phyloP scores from a whole-genome alignment of 2,329 filamentous ascomycete genomes.

The Teratosphaeria zuluensis region DNA sequence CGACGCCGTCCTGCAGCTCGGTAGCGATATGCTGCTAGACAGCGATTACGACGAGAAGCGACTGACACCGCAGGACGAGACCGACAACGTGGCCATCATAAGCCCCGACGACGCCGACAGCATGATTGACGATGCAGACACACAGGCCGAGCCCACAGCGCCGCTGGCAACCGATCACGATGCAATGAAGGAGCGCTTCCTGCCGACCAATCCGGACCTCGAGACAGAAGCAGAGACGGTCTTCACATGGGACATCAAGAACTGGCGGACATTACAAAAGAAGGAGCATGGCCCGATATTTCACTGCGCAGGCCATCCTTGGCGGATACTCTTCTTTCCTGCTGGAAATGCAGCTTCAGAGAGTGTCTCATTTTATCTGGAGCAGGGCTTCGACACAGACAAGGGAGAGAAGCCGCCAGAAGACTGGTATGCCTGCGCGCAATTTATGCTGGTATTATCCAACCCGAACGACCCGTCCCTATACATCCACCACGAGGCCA shows the following conservation, averaged over 20 bases:
- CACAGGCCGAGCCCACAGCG: conserved; percentile 32
- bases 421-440: conserved; percentile 93
- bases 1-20: conserved; percentile 34
- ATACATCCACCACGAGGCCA: conserved; percentile 66
- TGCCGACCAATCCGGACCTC: conserved; percentile 69
- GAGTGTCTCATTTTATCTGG: conserved; percentile 87
- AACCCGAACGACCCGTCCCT: conserved; percentile 88
- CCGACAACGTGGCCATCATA: conserved; percentile 48
- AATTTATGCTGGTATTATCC: conserved; percentile 89
- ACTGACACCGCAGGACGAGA: conserved; percentile 28
- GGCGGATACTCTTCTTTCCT: conserved; percentile 93
- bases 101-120: conserved; percentile 46
- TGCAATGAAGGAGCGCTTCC: conserved; percentile 71
- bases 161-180: conserved; percentile 57
- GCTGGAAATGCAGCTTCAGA: conserved; percentile 84
- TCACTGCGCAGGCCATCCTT: conserved; percentile 76
- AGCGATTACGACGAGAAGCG: conserved; percentile 53
- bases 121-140: conserved; percentile 43
- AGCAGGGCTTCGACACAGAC: conserved; percentile 73
- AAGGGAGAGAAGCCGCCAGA: conserved; percentile 55
- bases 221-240: conserved; percentile 66
- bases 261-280: conserved; percentile 67
- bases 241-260: conserved; percentile 78
- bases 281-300: conserved; percentile 85
- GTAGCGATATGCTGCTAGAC: conserved; percentile 55